Base-by-base conservation (phyloP, 805 yeast genomes). In the Wickerhamomyces sydowiorum region DNA sequence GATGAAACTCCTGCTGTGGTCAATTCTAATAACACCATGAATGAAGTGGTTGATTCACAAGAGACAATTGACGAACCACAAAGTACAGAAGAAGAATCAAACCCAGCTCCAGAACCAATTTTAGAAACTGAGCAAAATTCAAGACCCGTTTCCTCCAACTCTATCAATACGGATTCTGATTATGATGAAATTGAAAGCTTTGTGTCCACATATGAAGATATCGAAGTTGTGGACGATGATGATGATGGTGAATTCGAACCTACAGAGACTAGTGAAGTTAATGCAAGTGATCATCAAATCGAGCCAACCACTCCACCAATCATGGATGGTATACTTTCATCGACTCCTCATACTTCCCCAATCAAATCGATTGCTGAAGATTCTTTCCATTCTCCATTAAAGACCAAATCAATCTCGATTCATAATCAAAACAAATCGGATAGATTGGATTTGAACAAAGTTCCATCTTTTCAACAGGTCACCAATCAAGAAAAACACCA, bases 111-210 rank as follows among this genome's bases (percentile, higher is more conserved):
- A n/a, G n/a, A n/a, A n/a, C n/a, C n/a, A n/a, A n/a, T n/a, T n/a
- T n/a, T 13, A n/a, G 56, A 51, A n/a, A 7, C 33, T 18, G 10
- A 6, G 10, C 6, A 9, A 7, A 30, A n/a, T 13, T 28, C 33
- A 30, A 30, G 33, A 30, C 33, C 33, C 17, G 20, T 12, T 3
- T 30, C 33, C 7, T 30, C 20, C 6, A n/a, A 30, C 18, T 17
- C 18, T 7, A 12, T 17, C 15, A 17, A 30, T 12, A 30, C 21
- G 9, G 33, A 30, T 6, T 30, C 33, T 4, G 45, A 45, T 10
- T 52, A 54, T 18, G 53, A 54, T 37, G 70, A 59, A 17, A 51
- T 53, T 15, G 65, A 59, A 17, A 50, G 59, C 17, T 49, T 59
- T 34, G 49, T 52, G 18, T 49, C 61, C 1, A 44, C 61, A 3